Percentiles rank a stretch among this genome's conserved stretches.
Evolutionary conservation across 2,329 filamentous ascomycete species (phyloP).

Genomic region (Colletotrichum coccodes): DNA sequence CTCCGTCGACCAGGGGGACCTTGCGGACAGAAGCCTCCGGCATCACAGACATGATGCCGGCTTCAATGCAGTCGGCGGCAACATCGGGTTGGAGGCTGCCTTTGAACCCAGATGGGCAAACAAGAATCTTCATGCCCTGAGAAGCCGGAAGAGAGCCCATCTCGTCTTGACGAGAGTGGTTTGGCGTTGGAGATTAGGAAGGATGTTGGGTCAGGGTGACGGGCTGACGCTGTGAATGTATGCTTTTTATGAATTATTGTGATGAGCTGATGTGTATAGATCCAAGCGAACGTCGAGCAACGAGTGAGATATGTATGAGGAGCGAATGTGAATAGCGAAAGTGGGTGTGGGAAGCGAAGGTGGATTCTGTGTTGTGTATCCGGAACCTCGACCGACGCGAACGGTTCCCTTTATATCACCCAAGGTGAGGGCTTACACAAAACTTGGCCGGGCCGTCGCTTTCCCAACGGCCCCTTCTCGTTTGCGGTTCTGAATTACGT

Average conservation of each 20-base stretch:
- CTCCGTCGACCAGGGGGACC: slow-evolving; percentile 62
- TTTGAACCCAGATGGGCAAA: slow-evolving; percentile 65
- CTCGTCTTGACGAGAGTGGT: background rate
- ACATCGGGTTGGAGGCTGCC: slow-evolving; percentile 59
- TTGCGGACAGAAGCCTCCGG: slow-evolving; percentile 55
- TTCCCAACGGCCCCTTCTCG: background rate
- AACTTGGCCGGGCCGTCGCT: background rate
- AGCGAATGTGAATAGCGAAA: slow-evolving; percentile 5
- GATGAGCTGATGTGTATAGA: background rate
- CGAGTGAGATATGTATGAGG: background rate
- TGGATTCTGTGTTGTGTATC: background rate
- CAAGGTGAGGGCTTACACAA: background rate
- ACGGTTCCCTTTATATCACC: slow-evolving; percentile 1
- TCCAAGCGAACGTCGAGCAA: slow-evolving; percentile 11
- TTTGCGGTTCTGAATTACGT: background rate
- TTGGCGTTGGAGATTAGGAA: background rate
- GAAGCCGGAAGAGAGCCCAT: slow-evolving; percentile 29
- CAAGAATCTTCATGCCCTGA: slow-evolving; percentile 49
- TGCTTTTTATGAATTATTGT: background rate
- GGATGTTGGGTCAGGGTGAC: background rate
- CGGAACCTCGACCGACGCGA: background rate
- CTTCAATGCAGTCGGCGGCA: slow-evolving; percentile 62
- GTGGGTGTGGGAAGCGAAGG: background rate
- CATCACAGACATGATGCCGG: slow-evolving; percentile 55
- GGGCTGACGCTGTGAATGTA: background rate